These are phyloP conservation scores for Triglochin maritima DNA, from an alignment of 106 monocot genomes.

Conservation along the genomic window DNA sequence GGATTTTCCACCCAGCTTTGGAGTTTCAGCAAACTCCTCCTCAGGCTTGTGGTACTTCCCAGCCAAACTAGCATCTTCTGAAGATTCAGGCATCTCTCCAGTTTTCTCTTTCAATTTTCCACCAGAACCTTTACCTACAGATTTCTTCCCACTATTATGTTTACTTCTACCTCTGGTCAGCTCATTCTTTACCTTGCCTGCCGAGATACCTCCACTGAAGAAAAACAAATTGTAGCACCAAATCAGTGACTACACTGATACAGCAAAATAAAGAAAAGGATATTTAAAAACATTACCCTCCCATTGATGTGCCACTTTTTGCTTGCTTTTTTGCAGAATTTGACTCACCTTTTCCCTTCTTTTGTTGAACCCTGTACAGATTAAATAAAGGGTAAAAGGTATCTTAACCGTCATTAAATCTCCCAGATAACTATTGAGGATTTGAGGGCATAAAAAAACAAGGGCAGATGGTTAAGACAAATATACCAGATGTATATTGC, in stretches of 20 bases:
- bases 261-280: not conserved
- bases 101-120: not conserved
- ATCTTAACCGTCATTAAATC: too few species aligned
- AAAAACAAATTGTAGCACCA: not conserved
- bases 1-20: not conserved
- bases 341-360: conserved; percentile 4
- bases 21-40: not conserved
- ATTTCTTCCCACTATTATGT: not conserved
- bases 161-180: not conserved
- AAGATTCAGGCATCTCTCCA: not conserved
- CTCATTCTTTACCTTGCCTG: not conserved
- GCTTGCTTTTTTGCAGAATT: conserved; percentile 4
- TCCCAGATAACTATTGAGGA: too few species aligned
- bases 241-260: not conserved
- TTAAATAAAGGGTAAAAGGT: too few species aligned
- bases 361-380: not conserved
- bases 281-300: not conserved
- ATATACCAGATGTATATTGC: too few species aligned
- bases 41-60: not conserved
- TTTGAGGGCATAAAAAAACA: too few species aligned
- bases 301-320: not conserved
- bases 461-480: too few species aligned
- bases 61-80: not conserved
- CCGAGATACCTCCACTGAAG: not conserved
- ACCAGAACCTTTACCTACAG: not conserved